phyloP scores from a whole-genome alignment of 2,329 filamentous ascomycete species.

The Cladorrhinum sp. region DNA sequence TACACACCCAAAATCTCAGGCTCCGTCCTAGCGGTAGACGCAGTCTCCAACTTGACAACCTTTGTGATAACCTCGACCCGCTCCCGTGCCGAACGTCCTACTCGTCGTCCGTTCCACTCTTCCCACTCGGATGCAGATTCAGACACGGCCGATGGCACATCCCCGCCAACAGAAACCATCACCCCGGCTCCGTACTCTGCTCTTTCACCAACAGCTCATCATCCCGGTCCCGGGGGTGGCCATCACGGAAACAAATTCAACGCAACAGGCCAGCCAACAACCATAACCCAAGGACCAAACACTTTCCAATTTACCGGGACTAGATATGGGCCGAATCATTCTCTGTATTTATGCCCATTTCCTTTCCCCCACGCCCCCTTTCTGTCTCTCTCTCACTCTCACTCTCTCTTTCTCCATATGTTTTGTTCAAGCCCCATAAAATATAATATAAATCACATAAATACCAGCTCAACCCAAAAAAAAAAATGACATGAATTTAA shows the following conservation, averaged over 20 bases:
- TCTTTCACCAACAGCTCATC: not conserved
- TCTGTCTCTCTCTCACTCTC: too few relatives aligned
- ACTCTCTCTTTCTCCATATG: too few relatives aligned
- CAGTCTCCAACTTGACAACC: constrained; percentile 23
- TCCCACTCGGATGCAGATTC: not conserved
- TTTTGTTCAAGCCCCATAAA: too few relatives aligned
- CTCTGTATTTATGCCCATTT: constrained; percentile 19
- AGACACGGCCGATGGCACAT: constrained; percentile 14
- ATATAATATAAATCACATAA: too few relatives aligned
- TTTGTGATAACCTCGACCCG: constrained; percentile 28
- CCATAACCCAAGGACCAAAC: constrained; percentile 29
- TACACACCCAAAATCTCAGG: constrained; percentile 27
- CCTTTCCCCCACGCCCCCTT: too few relatives aligned
- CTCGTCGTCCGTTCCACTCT: not conserved
- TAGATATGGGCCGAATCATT: constrained; percentile 23
- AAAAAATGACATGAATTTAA: too few relatives aligned
- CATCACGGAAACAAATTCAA: constrained; percentile 8
- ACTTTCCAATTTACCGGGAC: constrained; percentile 30
- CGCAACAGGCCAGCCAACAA: constrained; percentile 25
- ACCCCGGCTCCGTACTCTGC: constrained; percentile 10
- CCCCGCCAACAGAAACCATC: not conserved
- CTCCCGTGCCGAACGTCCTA: constrained; percentile 23
- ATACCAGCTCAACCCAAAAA: too few relatives aligned
- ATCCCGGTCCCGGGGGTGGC: not conserved
- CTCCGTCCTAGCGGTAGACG: constrained; percentile 24